A percentile compares a stretch with the other conserved stretches of the same genome.
These are phyloP conservation scores for Triticum monococcum DNA, from an alignment of 176 grass and related monocot genomes.

Conservation along the genomic window DNA sequence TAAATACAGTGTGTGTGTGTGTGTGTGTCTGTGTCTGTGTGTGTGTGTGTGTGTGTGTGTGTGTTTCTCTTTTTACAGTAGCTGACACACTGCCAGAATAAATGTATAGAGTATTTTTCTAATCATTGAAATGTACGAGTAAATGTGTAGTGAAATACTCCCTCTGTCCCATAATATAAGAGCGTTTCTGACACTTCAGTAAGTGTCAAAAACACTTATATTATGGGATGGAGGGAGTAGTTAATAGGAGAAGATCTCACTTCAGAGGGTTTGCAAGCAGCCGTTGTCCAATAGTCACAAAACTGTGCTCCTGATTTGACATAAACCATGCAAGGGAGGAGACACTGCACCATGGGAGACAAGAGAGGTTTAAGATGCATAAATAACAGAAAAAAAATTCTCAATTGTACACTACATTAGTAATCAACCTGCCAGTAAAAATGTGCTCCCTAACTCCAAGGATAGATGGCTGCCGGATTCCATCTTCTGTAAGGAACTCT, in stretches of 20 bases:
- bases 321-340: constrained; percentile 99
- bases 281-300: constrained; percentile 94
- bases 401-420: constrained; percentile 13
- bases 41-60: too few species aligned
- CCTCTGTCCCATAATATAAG: too few species aligned
- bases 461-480: constrained; percentile 73
- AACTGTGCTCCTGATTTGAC: constrained; percentile 98
- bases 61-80: too few species aligned
- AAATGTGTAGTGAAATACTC: neutral
- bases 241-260: constrained; percentile 44
- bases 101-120: neutral
- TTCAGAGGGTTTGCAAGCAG: constrained; percentile 84
- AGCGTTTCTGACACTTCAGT: too few species aligned
- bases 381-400: constrained; percentile 25
- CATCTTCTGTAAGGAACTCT: constrained; percentile 80
- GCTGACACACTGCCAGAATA: neutral
- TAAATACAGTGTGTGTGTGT: too few species aligned
- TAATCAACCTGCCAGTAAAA: constrained; percentile 86
- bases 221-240: too few species aligned
- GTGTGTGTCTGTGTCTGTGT: too few species aligned
- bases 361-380: constrained; percentile 31
- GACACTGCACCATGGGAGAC: constrained; percentile 59
- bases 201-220: too few species aligned
- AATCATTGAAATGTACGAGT: neutral
- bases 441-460: constrained; percentile 97